Base-by-base conservation (phyloP, 164 flowering plant genomes). In the Taxillus chinensis region DNA sequence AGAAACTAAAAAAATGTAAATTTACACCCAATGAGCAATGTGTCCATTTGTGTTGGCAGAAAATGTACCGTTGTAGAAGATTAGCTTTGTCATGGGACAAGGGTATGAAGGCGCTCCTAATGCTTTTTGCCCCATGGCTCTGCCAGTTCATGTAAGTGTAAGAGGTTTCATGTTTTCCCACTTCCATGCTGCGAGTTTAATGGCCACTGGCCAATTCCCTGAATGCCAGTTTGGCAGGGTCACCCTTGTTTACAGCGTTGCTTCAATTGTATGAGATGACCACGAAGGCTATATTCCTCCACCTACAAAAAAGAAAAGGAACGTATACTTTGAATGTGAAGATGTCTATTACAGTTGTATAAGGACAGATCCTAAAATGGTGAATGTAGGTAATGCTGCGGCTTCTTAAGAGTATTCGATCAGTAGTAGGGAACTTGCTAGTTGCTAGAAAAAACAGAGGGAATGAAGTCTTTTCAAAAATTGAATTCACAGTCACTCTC, bases 251-350 rank as follows among this genome's bases (percentile, higher is more conserved):
- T 49, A 61, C 64, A 60, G 68, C 61, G 67, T 71, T 73, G 74
- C 69, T 71, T 78, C 72, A 70, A 69, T 75, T 89, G 98, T 64
- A 86, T 68, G 14, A 89, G 80, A 74, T 87, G 89, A 4, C 88
- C 78, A 68, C 79, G 79, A 41, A 83, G 79, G 74, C 92, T 86
- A 73, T 70, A 68, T 70, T 89, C 96, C 63, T 84, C 83, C 16
- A 80, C 84, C 98, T 92, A 87, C 45, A 70, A 55, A 4, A 45
- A 48, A 39, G 45, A 46, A 68, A 57, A 27, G 65, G 16, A 27
- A 27, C 27, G 27, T 27, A 27, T 27, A 27, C 27, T 27, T 27
- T 27, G 27, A 27, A 27, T 27, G 27, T 27, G 27, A 27, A 27
- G 27, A 27, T 27, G 27, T 2, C 27, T 2, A 27, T 27, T 27